These are phyloP conservation scores for Neurospora sp. DNA, from an alignment of 495 filamentous ascomycete species.

Conservation along the genomic window DNA sequence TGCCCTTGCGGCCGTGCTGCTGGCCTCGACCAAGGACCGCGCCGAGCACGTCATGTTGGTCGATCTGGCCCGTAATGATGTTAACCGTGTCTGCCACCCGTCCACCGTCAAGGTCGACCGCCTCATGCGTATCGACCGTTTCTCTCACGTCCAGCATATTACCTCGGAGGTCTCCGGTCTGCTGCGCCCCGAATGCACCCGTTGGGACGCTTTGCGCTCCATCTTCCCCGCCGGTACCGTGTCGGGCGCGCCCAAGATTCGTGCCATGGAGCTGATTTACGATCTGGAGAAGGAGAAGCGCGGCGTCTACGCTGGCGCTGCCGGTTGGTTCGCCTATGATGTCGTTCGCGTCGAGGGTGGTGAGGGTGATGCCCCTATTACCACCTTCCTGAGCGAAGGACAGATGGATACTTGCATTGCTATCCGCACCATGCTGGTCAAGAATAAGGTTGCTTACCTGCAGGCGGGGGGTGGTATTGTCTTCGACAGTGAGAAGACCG, in stretches of 20 bases:
- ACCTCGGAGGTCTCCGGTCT: constrained; percentile 90
- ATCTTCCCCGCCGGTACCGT: constrained; percentile 97
- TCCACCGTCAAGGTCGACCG: constrained; percentile 78
- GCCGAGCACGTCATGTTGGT: constrained; percentile 99
- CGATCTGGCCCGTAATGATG: constrained; percentile 92
- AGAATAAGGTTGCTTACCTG: constrained; percentile 82
- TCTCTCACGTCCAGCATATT: constrained; percentile 94
- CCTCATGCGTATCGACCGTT: constrained; percentile 91
- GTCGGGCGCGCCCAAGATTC: constrained; percentile 87
- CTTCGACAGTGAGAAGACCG: constrained; percentile 86
- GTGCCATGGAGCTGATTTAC: constrained; percentile 93
- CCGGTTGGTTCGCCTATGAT: constrained; percentile 80
- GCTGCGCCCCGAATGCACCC: constrained; percentile 68
- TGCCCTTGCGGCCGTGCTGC: constrained; percentile 64
- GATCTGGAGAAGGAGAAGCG: constrained; percentile 90
- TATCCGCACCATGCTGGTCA: constrained; percentile 90
- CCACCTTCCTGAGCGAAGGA: constrained; percentile 43
- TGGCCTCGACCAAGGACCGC: constrained; percentile 77
- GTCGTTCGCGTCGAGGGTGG: constrained; percentile 31
- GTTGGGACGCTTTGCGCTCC: constrained; percentile 90
- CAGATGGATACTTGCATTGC: constrained; percentile 99
- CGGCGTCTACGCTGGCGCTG: constrained; percentile 93
- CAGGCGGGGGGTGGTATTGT: constrained; percentile 98
- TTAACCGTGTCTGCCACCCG: constrained; percentile 93
- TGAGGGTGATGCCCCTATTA: constrained; percentile 19